Conservation (phyloP, 768 basidiomycete genomes). For the Mrakia frigida region DNA sequence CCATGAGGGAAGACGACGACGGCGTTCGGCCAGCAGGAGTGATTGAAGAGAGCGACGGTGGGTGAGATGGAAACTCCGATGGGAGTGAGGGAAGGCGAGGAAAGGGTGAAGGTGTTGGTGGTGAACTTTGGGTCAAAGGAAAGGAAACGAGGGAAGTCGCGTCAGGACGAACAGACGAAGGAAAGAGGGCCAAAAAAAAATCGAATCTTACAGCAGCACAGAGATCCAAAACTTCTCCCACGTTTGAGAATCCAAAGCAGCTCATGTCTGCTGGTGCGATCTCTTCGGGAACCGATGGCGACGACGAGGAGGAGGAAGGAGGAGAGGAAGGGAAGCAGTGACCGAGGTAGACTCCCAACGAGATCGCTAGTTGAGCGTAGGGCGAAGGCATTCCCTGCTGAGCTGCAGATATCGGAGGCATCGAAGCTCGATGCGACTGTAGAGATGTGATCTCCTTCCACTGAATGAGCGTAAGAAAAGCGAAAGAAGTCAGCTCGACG, state of each 20-base stretch:
- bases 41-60: constrained; percentile 51
- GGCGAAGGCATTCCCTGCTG: neutral
- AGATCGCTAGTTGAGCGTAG: constrained; percentile 25
- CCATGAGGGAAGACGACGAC: constrained; percentile 81
- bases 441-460: constrained; percentile 15
- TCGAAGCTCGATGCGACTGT: constrained; percentile 12
- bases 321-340: neutral
- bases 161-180: neutral
- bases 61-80: constrained; percentile 83
- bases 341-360: constrained; percentile 18
- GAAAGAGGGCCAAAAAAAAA: neutral
- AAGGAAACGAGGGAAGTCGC: neutral
- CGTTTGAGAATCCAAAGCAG: constrained; percentile 16
- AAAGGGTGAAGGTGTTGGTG: constrained; percentile 84
- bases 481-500: neutral
- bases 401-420: neutral
- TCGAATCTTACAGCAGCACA: constrained; percentile 39
- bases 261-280: constrained; percentile 23
- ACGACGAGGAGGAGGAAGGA: neutral
- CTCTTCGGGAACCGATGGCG: neutral
- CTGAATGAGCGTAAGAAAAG: neutral
- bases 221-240: constrained; percentile 35
- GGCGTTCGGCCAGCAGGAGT: constrained; percentile 76
- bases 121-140: constrained; percentile 57
- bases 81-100: constrained; percentile 68